Conservation (phyloP, 495 filamentous ascomycete genomes). For the Penicillium pulvis region DNA sequence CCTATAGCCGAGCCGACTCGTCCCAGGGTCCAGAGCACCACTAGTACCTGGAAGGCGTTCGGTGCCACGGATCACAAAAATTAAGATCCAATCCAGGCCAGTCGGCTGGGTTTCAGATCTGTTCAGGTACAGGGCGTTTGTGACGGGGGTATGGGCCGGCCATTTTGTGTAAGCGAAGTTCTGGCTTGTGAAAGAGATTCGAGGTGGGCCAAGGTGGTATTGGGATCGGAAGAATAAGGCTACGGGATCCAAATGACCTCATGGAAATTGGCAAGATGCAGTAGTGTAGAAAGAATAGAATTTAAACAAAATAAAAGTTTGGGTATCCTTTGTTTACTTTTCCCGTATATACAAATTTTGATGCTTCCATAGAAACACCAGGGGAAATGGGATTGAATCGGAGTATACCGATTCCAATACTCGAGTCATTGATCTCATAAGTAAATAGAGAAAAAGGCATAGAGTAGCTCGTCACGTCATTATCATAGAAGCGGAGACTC, state of each 20-base stretch:
- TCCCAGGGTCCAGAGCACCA: slow-evolving; percentile 11
- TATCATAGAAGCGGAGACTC: slow-evolving; percentile 7
- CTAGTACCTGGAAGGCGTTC: slow-evolving; percentile 14
- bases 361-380: neutral
- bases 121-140: slow-evolving; percentile 10
- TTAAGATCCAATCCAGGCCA: slow-evolving; percentile 10
- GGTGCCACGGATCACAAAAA: slow-evolving; percentile 8
- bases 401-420: neutral
- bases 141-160: no score
- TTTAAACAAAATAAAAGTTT: no score
- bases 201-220: neutral
- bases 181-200: neutral
- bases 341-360: slow-evolving; percentile 4
- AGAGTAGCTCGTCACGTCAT: slow-evolving; percentile 14
- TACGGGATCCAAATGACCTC: neutral
- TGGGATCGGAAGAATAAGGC: neutral
- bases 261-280: neutral
- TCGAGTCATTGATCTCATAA: neutral
- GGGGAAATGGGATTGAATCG: neutral
- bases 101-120: slow-evolving; percentile 15
- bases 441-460: no score
- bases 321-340: neutral
- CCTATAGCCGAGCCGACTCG: slow-evolving; percentile 4
- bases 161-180: no score
- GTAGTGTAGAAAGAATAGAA: neutral